These are phyloP conservation scores for Diutina rugosa DNA, from an alignment of 1,139 yeast species.

Conservation along the genomic window DNA sequence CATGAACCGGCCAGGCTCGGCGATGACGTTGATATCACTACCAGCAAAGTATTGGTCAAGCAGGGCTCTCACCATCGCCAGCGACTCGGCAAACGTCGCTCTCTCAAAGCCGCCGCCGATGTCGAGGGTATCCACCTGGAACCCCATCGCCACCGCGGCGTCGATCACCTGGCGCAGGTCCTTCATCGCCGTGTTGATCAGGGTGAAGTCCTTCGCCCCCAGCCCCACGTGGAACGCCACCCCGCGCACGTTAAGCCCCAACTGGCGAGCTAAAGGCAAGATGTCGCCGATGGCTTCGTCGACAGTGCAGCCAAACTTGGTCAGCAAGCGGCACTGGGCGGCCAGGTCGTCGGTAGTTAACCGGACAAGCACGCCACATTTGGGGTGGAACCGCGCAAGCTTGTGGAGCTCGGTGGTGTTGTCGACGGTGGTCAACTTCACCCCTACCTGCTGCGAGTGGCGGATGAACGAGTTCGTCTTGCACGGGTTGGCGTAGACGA, in stretches of 20 bases:
- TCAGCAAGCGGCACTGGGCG: slow-evolving; percentile 78
- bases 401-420: slow-evolving; percentile 76
- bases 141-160: slow-evolving; percentile 34
- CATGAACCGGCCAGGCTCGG: slow-evolving; percentile 92
- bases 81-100: slow-evolving; percentile 50
- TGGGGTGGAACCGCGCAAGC: slow-evolving; percentile 54
- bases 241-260: slow-evolving; percentile 59
- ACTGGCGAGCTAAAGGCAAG: slow-evolving; percentile 47
- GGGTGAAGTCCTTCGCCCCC: slow-evolving; percentile 68
- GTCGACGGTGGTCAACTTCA: slow-evolving; percentile 78
- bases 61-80: slow-evolving; percentile 43
- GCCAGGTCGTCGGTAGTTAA: slow-evolving; percentile 83
- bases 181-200: slow-evolving; percentile 57
- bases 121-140: slow-evolving; percentile 48
- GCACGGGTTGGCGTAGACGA: slow-evolving; percentile 91
- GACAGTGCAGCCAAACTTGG: slow-evolving; percentile 79
- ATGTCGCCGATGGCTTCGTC: slow-evolving; percentile 38
- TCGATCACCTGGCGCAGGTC: slow-evolving; percentile 70
- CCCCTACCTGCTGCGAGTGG: slow-evolving; percentile 43
- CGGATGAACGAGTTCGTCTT: slow-evolving; percentile 74
- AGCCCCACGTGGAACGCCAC: slow-evolving; percentile 96
- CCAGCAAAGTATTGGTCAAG: slow-evolving; percentile 47
- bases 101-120: slow-evolving; percentile 91
- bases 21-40: slow-evolving; percentile 46
- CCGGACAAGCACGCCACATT: slow-evolving; percentile 59